Evolutionary conservation across 495 filamentous ascomycete genomes (phyloP), one percentile per base, ranked within the genome.

Genomic region (Oleoguttula mirabilis): DNA sequence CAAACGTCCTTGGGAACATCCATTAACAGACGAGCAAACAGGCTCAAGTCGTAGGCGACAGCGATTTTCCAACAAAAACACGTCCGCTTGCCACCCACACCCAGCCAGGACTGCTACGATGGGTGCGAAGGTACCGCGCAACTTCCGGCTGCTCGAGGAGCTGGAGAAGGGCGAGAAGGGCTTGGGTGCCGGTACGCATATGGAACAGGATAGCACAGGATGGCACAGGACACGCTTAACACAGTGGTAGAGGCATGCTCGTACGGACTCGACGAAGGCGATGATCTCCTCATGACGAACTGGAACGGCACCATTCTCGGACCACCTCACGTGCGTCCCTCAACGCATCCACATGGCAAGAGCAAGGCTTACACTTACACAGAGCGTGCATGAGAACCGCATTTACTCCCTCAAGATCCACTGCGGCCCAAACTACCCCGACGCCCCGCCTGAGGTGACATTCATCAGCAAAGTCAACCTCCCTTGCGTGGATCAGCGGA

Each of bases 111-210:
- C n/a, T n/a, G 32, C 6, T 41, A 71, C 28, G 19, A 85, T 84
- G 80, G 62, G 72, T 36, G 84, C 90, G 27, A 93, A 92, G 56
- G 72, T 98, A 24, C 90, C 90, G 28, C 72, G 90, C 55, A 96
- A 96, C 65, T 98, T 98, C 58, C 75, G 88, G 52, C 76, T 98
- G 51, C 73, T 98, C 15, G 92, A 94, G 59, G 90, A 98, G 76
- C 72, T 98, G 2, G 90, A 98, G 70, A 96, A 95, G 68, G 90
- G 90, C 50, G 90, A 98, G 69, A 98, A 96, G 62, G 90, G 92
- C 32, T 69, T 88, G 36, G 88, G 92, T 54, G 87, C 88, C 66
- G 88, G 88, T 94, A 60, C 39, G 45, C n/a, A 19, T 22, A 12
- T n/a, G n/a, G n/a, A n/a, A n/a, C 15, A 24, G 35, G 1, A 34